These are phyloP conservation scores for Nakaseomyces sp. DNA, from an alignment of 1,139 yeast genomes.

Conservation along the genomic window DNA sequence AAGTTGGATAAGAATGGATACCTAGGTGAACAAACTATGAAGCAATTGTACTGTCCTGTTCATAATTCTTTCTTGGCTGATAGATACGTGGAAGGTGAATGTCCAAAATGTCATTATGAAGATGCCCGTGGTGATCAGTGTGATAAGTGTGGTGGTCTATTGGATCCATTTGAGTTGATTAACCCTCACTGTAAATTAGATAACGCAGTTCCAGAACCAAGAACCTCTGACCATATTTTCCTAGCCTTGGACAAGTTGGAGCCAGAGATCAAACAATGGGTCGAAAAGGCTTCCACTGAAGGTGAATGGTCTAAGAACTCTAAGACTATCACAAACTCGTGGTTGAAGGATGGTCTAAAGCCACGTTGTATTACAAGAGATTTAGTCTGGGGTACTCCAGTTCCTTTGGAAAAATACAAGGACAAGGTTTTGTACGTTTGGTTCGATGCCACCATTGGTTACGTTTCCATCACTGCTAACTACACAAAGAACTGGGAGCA, in stretches of 20 bases:
- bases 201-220: conserved; percentile 67
- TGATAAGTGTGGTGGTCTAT: conserved; percentile 85
- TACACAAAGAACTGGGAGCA: conserved; percentile 74
- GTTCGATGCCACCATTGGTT: conserved; percentile 98
- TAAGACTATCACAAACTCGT: conserved; percentile 74
- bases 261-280: conserved; percentile 65
- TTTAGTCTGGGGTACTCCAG: conserved; percentile 97
- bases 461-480: conserved; percentile 90
- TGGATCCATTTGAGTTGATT: conserved; percentile 87
- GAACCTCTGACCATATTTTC: conserved; percentile 78
- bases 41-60: conserved; percentile 82
- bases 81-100: conserved; percentile 92
- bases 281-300: conserved; percentile 50
- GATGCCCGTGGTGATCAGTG: conserved; percentile 99
- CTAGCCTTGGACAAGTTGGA: conserved; percentile 77
- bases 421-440: conserved; percentile 93
- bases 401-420: conserved; percentile 73
- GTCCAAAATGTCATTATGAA: conserved; percentile 89
- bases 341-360: conserved; percentile 89
- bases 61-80: conserved; percentile 93
- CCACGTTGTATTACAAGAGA: conserved; percentile 98
- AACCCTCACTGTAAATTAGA: conserved; percentile 95
- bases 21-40: conserved; percentile 79
- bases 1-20: conserved; percentile 64
- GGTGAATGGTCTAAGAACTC: conserved; percentile 93